Evolutionary conservation across 2,329 filamentous ascomycete species (phyloP), one percentile per base, ranked within the genome.

Genomic region (Cladorrhinum sp.): DNA sequence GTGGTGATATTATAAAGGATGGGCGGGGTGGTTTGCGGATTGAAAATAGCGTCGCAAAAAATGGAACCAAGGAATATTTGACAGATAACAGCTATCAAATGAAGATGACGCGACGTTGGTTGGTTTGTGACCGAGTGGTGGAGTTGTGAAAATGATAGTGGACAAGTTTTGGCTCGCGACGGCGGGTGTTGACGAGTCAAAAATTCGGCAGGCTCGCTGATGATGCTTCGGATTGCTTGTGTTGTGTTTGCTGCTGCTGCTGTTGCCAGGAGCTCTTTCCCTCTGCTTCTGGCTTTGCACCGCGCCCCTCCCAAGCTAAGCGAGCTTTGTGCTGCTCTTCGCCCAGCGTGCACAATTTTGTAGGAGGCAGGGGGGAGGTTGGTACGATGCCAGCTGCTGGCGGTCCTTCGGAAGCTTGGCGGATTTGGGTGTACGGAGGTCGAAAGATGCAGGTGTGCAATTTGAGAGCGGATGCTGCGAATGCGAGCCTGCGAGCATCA

Each of bases 101-200:
- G 23, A 59, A 54, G n/a, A 57, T 45, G 53, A 64, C 59, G 64
- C 63, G 66, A 65, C 48, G 55, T 23, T 18, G 49, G 18, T 32
- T 12, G 27, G 49, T 59, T 62, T 55, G 36, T 10, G 53, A 56
- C 41, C 61, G 55, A 48, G 57, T 62, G 63, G 64, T 62, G 63
- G 64, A 24, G 41, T 58, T 59, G 55, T 57, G 48, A 36, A 18
- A 45, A 20, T 45, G 41, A 62, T 64, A 45, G 38, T 25, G 22
- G 50, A 29, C 38, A 51, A 55, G 29, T 50, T 49, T 61, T 38
- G 51, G 41, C 57, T 64, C 64, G 65, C 60, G 62, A 58, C 60
- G 61, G 62, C 65, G 65, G n/a, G 66, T 69, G 68, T 67, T 69
- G 70, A 66, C 61, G 59, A 66, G 65, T 68, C 66, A 64, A 72